Base-by-base conservation (phyloP, 2,329 filamentous ascomycete species). In the Penicillium palitans region DNA sequence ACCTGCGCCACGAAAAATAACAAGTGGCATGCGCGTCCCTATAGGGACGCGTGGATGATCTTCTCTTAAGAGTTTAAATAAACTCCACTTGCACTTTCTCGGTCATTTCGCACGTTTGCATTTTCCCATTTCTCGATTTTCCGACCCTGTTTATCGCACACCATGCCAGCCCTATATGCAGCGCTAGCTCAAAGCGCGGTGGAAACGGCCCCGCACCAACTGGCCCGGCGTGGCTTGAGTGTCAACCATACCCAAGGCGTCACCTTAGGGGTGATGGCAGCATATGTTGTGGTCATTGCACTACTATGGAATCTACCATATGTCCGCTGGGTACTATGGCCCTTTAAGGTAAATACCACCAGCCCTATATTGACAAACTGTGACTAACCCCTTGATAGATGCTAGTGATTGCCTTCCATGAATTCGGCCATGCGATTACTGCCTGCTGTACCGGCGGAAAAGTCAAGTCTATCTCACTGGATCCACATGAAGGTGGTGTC, bases 331-430 rank as follows among this genome's bases (percentile, higher is more conserved):
- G 81, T 88, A 1, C 77, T 93, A 37, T 93, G 89, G 89, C 90
- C 90, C 4, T 92, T 93, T 79, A 93, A 93, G 78, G 87, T 89
- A 71, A 63, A 71, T 60, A 33, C 29, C 51, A 35, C n/a, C 6
- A 13, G 2, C n/a, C 21, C 5, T 4, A 45, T 21, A 12, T 42
- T 31, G 21, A 44, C 41, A 8, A 4, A 40, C 25, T n/a, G 19
- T 8, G 41, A 44, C 39, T 61, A 41, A 67, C 29, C 9, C 27
- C 5, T 12, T 3, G 3, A 27, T 5, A 89, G 87, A 91, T 92
- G 89, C 82, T 93, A 21, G 88, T 90, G 52, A 92, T 93, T 63
- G 90, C 90, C 39, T 93, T 92, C 74, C 90, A 93, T 76, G 90
- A 93, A 68, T 83, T 92, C 69, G 85, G 88, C 13, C 90, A 93